Conservation (phyloP, 108 stramenopile genomes). For the Hondaea fermentalgiana region DNA sequence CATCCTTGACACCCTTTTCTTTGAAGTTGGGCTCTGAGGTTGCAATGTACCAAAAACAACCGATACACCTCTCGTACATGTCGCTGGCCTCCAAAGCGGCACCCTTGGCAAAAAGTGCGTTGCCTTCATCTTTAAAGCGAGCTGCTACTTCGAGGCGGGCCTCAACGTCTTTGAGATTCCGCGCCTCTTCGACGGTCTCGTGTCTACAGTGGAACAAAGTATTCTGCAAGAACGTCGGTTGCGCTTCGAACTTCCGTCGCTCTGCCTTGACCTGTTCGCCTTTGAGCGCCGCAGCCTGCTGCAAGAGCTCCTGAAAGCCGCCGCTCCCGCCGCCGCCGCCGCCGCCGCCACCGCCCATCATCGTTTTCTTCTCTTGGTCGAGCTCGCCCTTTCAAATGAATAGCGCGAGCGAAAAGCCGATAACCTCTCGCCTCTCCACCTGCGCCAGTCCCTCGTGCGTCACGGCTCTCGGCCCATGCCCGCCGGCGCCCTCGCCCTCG, state of each 20-base stretch:
- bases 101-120: not conserved
- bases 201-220: not conserved
- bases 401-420: too few relatives aligned
- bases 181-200: not conserved
- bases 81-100: not conserved
- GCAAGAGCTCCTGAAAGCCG: not conserved
- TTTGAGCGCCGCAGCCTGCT: slow-evolving; percentile 7
- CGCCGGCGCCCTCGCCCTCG: too few relatives aligned
- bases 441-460: too few relatives aligned
- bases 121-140: not conserved
- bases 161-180: not conserved
- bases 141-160: not conserved
- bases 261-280: not conserved
- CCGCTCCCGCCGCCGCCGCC: not conserved
- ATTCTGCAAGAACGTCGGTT: not conserved
- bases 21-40: not conserved
- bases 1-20: slow-evolving; percentile 2
- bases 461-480: too few relatives aligned
- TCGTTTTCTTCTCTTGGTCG: too few relatives aligned
- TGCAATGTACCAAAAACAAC: not conserved
- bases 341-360: too few relatives aligned
- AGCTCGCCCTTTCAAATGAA: too few relatives aligned
- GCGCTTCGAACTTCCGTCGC: not conserved
- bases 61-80: not conserved
- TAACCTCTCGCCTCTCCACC: too few relatives aligned